Base-by-base conservation (phyloP, 2,329 filamentous ascomycete species). In the Hypoxylon sp. region DNA sequence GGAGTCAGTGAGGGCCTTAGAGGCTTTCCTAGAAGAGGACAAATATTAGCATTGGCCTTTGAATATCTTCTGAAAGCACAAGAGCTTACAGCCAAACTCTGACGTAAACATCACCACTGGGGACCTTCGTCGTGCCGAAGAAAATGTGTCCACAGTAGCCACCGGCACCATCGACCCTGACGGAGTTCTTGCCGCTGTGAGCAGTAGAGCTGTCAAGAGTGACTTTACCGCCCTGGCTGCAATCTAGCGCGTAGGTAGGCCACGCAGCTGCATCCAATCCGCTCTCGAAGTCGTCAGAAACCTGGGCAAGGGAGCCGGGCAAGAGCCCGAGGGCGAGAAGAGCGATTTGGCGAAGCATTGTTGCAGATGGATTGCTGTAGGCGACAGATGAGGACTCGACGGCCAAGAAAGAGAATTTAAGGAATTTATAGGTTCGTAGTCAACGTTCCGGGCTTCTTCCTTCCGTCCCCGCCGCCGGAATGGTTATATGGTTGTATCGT, bases 141-240 rank as follows among this genome's bases (percentile, higher is more conserved):
- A 90, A 90, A 50, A 88, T 86, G 74, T 90, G 87, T 24, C 86
- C 86, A 62, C 86, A 88, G 77, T 84, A 88, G 3, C 86, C 86
- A 46, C 84, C 84, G 0, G 83, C 83, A 47, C 85, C 84, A 50
- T 81, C 83, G 17, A 88, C 86, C 50, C 81, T 82, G 3, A 87
- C 81, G 0, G 85, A 88, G 75, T 87, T 88, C 73, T 79, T 84
- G 46, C 87, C 87, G 63, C 83, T 87, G 73, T 89, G 86, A 0
- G 85, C 86, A 0, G 82, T 86, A 42, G 86, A 81, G 70, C 79
- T 88, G 73, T 90, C 88, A 11, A 90, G 85, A 1, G 79, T 81
- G 59, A 90, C 83, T 63, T 80, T 84, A 39, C 87, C 87, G 51
- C 87, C 87, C 74, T 89, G 87, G 78, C 82, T 88, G 75, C 88